These are phyloP conservation scores for Tetrahymena thermophila DNA, from an alignment of 73 alveolate genomes.

Conservation along the genomic window DNA sequence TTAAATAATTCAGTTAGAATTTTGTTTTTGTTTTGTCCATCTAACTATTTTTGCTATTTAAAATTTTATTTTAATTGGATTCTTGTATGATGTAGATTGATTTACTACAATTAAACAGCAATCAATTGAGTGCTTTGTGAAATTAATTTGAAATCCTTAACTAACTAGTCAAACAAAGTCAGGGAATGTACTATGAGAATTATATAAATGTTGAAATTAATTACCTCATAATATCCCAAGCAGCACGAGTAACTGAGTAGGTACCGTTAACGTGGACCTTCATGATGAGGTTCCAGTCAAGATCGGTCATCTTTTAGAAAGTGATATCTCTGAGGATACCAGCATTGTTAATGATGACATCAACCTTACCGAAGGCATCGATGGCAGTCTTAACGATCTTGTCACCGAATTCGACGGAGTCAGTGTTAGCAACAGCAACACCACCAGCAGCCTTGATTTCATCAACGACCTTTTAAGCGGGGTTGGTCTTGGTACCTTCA, in stretches of 20 bases:
- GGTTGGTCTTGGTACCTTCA: constrained; percentile 52
- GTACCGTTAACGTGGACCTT: constrained; percentile 72
- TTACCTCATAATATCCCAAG: constrained; percentile 73
- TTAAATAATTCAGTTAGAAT: background rate
- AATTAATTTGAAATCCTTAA: background rate
- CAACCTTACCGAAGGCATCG: constrained; percentile 78
- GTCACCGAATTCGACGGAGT: constrained; percentile 93
- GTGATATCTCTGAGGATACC: constrained; percentile 93
- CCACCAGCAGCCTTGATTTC: constrained; percentile 90
- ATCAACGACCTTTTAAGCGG: constrained; percentile 81
- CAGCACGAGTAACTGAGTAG: constrained; percentile 68
- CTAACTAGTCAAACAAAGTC: background rate
- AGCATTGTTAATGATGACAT: constrained; percentile 92
- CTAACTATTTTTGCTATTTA: background rate
- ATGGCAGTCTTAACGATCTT: constrained; percentile 90
- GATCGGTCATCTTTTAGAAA: constrained; percentile 80
- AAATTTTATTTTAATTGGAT: too few species aligned
- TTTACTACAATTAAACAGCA: background rate
- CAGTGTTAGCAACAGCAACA: constrained; percentile 82
- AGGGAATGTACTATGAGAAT: background rate
- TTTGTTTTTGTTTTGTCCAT: background rate
- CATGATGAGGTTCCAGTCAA: constrained; percentile 81
- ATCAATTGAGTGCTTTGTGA: background rate
- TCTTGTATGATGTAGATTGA: too few species aligned
- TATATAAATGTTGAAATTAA: background rate